phyloP scores from a whole-genome alignment of 345 rosid genomes.

The Salix viminalis region DNA sequence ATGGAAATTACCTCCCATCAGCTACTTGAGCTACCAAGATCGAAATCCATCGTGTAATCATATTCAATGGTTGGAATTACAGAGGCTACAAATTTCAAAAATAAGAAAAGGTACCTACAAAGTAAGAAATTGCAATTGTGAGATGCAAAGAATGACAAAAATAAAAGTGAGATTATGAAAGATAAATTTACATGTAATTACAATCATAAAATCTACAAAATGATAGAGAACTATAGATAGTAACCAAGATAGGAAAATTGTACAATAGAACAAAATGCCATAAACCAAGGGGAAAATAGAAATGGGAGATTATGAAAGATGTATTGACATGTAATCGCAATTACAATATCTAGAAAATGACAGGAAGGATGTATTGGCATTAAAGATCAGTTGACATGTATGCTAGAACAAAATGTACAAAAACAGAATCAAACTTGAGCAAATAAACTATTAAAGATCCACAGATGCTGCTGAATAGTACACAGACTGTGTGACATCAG shows the following conservation, averaged over 20 bases:
- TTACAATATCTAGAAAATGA: not conserved
- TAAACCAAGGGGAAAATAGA: not conserved
- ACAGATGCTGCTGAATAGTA: not conserved
- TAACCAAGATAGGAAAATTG: no score
- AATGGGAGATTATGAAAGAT: not conserved
- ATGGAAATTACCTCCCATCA: slow-evolving; percentile 28
- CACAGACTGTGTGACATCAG: not conserved
- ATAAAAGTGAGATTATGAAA: no score
- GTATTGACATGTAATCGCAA: not conserved
- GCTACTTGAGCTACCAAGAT: slow-evolving; percentile 83
- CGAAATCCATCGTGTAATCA: slow-evolving; percentile 93
- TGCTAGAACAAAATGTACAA: not conserved
- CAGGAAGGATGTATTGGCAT: not conserved
- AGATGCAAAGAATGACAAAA: not conserved
- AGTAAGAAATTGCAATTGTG: not conserved
- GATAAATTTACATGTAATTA: no score
- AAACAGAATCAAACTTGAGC: not conserved
- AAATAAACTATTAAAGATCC: not conserved
- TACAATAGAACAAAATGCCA: no score
- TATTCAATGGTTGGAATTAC: slow-evolving; percentile 94
- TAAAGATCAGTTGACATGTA: not conserved
- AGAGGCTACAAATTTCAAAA: slow-evolving; percentile 89
- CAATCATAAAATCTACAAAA: not conserved
- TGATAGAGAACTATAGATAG: not conserved
- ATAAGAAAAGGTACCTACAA: slow-evolving; percentile 79